phyloP scores from a whole-genome alignment of 2,329 filamentous ascomycete genomes.

The Trichoderma harzianum region DNA sequence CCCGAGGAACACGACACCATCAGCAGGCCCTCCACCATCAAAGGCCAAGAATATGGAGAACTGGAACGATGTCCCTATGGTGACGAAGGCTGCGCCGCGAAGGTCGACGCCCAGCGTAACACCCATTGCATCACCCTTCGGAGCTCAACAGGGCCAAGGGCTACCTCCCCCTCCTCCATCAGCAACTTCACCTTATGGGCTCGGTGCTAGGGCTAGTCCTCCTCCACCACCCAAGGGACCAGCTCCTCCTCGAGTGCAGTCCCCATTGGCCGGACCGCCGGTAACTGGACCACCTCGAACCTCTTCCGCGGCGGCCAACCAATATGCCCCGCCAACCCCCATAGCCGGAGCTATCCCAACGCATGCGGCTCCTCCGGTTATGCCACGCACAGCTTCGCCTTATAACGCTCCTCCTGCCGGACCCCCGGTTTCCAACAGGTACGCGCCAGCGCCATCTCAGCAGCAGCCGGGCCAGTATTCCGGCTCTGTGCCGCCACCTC shows the following conservation, averaged over 20 bases:
- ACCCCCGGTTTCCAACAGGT: slow-evolving; percentile 69
- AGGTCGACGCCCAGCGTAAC: slow-evolving; percentile 69
- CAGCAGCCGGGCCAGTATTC: slow-evolving; percentile 45
- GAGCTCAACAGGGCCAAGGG: slow-evolving; percentile 55
- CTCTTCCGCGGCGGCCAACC: slow-evolving; percentile 62
- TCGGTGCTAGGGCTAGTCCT: slow-evolving; percentile 64
- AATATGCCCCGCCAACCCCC: slow-evolving; percentile 51
- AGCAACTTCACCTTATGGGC: slow-evolving; percentile 50
- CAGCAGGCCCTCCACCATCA: slow-evolving; percentile 66
- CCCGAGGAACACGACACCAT: slow-evolving; percentile 60
- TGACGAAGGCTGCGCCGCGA: slow-evolving; percentile 70
- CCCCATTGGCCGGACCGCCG: slow-evolving; percentile 57
- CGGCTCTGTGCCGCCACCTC: slow-evolving; percentile 39
- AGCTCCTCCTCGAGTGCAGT: slow-evolving; percentile 66
- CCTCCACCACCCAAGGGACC: slow-evolving; percentile 79
- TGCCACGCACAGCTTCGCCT: slow-evolving; percentile 75
- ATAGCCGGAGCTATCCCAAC: slow-evolving; percentile 63
- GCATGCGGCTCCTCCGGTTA: slow-evolving; percentile 54
- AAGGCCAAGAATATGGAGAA: slow-evolving; percentile 69
- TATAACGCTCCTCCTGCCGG: slow-evolving; percentile 76
- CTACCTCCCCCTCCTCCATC: slow-evolving; percentile 52
- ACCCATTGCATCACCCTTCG: slow-evolving; percentile 72
- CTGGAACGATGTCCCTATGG: slow-evolving; percentile 95
- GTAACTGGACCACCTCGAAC: slow-evolving; percentile 50
- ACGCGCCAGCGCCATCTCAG: slow-evolving; percentile 64